Evolutionary conservation across 176 grass and related monocot genomes (phyloP).

Genomic region (Zizania latifolia): DNA sequence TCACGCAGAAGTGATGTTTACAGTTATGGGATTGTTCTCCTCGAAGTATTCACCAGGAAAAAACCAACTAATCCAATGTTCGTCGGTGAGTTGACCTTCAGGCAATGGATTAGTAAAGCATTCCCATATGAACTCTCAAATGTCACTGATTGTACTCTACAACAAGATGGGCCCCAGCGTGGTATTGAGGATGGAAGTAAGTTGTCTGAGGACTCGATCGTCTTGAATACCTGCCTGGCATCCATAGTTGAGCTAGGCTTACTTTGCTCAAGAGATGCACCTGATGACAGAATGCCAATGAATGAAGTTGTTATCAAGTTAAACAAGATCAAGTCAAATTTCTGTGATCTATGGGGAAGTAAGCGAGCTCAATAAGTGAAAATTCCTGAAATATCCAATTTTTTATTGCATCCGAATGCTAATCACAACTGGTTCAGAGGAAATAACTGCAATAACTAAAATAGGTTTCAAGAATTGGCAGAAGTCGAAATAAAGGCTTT

Average conservation of each 20-base stretch:
- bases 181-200: not conserved
- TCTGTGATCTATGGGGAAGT: not conserved
- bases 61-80: constrained; percentile 51
- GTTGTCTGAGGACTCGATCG: not conserved
- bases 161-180: not conserved
- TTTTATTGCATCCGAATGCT: not conserved
- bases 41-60: constrained; percentile 52
- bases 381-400: not conserved
- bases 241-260: constrained; percentile 41
- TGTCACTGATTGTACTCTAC: constrained; percentile 13
- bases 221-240: not conserved
- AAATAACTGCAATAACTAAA: not conserved
- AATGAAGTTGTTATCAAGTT: constrained; percentile 33
- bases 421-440: not conserved
- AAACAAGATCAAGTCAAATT: constrained; percentile 35
- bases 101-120: constrained; percentile 36
- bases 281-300: constrained; percentile 38
- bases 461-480: not conserved
- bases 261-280: constrained; percentile 36
- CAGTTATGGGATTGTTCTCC: constrained; percentile 56
- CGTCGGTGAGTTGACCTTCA: constrained; percentile 30
- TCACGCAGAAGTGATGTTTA: constrained; percentile 46
- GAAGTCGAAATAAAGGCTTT: not conserved
- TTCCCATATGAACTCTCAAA: constrained; percentile 20
- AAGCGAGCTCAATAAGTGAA: not conserved